Base-by-base conservation (phyloP, 2,329 filamentous ascomycete species). In the Aureobasidium subglaciale region DNA sequence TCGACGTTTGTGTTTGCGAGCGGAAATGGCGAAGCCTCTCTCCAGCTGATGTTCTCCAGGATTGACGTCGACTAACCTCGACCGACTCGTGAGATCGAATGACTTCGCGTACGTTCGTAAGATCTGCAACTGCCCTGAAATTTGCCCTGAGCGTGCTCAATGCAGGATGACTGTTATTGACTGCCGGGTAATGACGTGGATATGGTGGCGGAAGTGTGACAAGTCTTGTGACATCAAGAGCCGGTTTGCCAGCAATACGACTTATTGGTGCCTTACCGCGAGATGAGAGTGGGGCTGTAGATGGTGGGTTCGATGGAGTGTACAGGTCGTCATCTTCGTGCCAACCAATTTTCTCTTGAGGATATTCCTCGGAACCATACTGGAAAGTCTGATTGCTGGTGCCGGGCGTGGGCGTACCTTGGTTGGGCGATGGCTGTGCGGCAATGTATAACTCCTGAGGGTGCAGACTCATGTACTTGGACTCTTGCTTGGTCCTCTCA, bases 131-230 rank as follows among this genome's bases (percentile, higher is more conserved):
- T 62, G 93, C 85, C 52, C 85, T 83, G 18, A 96, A 87, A 0
- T 84, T 80, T 3, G 78, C 83, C 48, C 93, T 84, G 43, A 88
- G 91, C 1, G 83, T 79, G 0, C 86, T 80, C n/a, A 99, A 79
- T 61, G 95, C 87, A 0, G 93, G 93, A 66, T 99, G 93, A 63
- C 83, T 95, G 66, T 97, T 99, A 69, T 95, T 96, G 15, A 97
- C 88, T 0, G 93, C 93, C 8, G 93, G 93, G 64, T 97, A 87
- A 65, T 97, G 92, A 7, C 92, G 85, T 1, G 93, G 93, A 68
- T 95, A 97, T 2, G 93, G 88, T 1, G 93, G 93, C 8, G 93
- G 93, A 27, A 99, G 77, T 0, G 93, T 96, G 4, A 99, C 87
- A 1, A 99, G 81, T 25, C 93, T 82, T 3, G 93, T 97, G 24